phyloP scores from a whole-genome alignment of 2,329 filamentous ascomycete species.

The Cladorrhinum sp. region DNA sequence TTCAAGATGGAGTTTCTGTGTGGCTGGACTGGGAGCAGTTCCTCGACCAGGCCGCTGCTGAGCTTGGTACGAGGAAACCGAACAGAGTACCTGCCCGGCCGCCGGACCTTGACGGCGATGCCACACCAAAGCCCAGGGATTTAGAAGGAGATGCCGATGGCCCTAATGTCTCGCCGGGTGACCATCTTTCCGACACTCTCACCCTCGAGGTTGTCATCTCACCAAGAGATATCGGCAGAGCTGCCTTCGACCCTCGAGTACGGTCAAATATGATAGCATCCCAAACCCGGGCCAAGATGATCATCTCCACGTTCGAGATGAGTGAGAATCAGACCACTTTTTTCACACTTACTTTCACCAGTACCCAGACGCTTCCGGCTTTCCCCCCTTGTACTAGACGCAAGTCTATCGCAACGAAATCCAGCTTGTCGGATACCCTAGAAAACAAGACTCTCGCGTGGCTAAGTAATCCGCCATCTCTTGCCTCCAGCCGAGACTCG shows the following conservation, averaged over 20 bases:
- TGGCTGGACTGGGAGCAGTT: conserved; percentile 60
- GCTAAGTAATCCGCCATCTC: conserved; percentile 47
- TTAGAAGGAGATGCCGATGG: conserved; percentile 22
- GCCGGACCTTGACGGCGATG: conserved; percentile 18
- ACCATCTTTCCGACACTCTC: neutral
- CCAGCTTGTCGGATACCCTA: conserved; percentile 43
- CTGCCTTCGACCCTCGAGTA: conserved; percentile 35
- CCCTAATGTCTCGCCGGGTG: conserved; percentile 33
- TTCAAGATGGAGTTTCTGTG: conserved; percentile 62
- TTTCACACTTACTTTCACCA: conserved; percentile 74
- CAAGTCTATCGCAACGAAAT: conserved; percentile 40
- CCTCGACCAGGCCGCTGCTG: conserved; percentile 50
- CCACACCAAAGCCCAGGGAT: conserved; percentile 17
- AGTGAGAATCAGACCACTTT: conserved; percentile 61
- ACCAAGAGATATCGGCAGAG: conserved; percentile 43
- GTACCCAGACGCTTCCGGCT: conserved; percentile 42
- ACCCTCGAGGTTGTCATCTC: conserved; percentile 45
- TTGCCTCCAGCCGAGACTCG: conserved; percentile 47
- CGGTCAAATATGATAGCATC: conserved; percentile 38
- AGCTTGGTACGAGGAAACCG: conserved; percentile 35
- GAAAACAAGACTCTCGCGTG: conserved; percentile 44
- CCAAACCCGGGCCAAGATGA: conserved; percentile 66
- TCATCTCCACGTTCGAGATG: conserved; percentile 70
- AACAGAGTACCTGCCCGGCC: conserved; percentile 7
- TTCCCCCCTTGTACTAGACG: conserved; percentile 30